These are phyloP conservation scores for Penicillium paradoxum DNA, from an alignment of 495 filamentous ascomycete species.

Conservation along the genomic window DNA sequence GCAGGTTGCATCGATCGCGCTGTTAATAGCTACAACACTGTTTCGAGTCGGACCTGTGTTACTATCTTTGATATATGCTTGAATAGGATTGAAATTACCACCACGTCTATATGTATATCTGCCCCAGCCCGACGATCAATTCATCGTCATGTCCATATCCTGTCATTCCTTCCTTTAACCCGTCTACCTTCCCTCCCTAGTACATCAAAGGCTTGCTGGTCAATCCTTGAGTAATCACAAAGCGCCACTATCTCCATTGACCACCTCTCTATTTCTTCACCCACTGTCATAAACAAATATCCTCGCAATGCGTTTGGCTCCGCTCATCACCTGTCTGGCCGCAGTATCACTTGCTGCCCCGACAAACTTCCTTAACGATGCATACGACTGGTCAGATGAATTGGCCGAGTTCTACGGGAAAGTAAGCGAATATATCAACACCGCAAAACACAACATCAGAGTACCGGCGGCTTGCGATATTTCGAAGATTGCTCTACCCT, in stretches of 20 bases:
- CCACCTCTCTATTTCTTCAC: not conserved
- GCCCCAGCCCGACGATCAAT: conserved; percentile 6
- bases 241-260: not conserved
- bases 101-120: conserved; percentile 22
- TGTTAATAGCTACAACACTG: conserved; percentile 21
- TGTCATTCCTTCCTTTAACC: conserved; percentile 14
- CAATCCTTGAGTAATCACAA: not conserved
- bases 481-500: conserved; percentile 37
- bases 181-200: conserved; percentile 1
- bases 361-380: conserved; percentile 27
- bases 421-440: conserved; percentile 37
- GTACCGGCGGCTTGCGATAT: conserved; percentile 30
- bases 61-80: conserved; percentile 22
- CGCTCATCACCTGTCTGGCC: conserved; percentile 26
- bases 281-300: conserved; percentile 3
- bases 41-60: conserved; percentile 25
- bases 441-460: conserved; percentile 14
- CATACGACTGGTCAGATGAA: conserved; percentile 36
- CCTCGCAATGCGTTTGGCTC: conserved; percentile 28
- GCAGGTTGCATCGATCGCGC: conserved; percentile 23
- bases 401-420: conserved; percentile 34
- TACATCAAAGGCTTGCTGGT: conserved; percentile 14
- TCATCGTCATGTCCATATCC: conserved; percentile 10
- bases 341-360: conserved; percentile 36
- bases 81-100: conserved; percentile 11